A percentile compares a stretch with the other conserved stretches of the same genome.
phyloP scores from a whole-genome alignment of 1,284 basidiomycete genomes.

The Ganoderma meredithae region DNA sequence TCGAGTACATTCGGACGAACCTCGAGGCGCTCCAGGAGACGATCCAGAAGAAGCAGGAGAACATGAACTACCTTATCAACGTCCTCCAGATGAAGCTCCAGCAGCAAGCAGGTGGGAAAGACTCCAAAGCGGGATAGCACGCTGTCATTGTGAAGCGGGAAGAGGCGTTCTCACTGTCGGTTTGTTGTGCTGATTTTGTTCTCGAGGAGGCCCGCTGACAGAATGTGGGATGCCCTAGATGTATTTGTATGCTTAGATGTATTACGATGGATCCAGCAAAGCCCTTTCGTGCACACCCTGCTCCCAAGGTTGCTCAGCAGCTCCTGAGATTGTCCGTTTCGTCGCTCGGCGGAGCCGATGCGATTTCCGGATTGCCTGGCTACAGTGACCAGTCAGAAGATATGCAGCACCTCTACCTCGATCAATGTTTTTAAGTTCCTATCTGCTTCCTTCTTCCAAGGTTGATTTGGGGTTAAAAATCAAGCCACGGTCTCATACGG shows the following conservation, averaged over 20 bases:
- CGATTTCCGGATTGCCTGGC: background rate
- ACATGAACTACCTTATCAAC: slow-evolving; percentile 76
- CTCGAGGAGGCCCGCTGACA: background rate
- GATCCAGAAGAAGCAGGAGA: slow-evolving; percentile 90
- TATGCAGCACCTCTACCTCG: background rate
- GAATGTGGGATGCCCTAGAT: background rate
- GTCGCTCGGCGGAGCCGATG: background rate
- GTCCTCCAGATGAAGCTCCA: slow-evolving; percentile 84
- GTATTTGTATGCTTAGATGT: slow-evolving; percentile 23
- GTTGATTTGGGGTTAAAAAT: background rate
- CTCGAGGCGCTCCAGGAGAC: slow-evolving; percentile 86
- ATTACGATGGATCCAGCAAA: slow-evolving; percentile 16
- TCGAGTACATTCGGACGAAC: slow-evolving; percentile 81
- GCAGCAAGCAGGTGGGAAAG: slow-evolving; percentile 44
- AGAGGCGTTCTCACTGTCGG: background rate
- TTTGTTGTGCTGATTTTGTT: background rate
- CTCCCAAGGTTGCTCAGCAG: too few relatives aligned
- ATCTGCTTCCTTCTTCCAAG: background rate
- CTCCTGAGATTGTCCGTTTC: too few relatives aligned
- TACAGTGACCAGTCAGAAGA: background rate
- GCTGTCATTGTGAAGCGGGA: background rate
- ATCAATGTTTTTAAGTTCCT: background rate
- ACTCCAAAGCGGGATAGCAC: slow-evolving; percentile 33
- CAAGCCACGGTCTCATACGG: background rate
- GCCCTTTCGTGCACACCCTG: background rate